A percentile compares a stretch with the other conserved stretches of the same genome.
Conservation (phyloP, 345 rosid species). For the Eucalyptus melliodora region DNA sequence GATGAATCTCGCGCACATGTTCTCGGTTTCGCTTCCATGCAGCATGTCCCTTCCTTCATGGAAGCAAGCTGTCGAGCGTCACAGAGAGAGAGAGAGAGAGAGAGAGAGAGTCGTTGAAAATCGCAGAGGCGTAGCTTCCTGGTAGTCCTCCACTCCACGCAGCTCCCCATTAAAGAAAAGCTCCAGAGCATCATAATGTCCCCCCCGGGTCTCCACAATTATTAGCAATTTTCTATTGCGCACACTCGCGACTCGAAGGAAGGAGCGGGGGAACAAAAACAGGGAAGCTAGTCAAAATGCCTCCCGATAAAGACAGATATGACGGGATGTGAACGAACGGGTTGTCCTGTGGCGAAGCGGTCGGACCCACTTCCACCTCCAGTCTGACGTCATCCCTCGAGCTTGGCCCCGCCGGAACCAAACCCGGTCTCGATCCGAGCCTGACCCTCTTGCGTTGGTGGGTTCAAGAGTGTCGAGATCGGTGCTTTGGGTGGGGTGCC, state of each 20-base stretch:
- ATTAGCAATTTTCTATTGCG: neutral
- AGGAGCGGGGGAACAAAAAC: too few species aligned
- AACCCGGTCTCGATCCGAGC: neutral
- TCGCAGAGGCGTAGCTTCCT: conserved; percentile 9
- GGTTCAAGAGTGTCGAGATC: neutral
- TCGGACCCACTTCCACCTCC: neutral
- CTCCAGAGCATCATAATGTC: neutral
- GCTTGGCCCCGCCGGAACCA: neutral
- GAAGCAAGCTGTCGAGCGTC: neutral
- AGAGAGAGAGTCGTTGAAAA: neutral
- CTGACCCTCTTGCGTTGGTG: neutral
- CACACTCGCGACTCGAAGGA: neutral
- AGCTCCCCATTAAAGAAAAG: neutral
- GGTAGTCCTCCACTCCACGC: neutral
- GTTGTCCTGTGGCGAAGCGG: neutral
- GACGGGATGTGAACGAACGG: neutral
- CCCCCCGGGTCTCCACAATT: neutral
- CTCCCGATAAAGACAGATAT: neutral
- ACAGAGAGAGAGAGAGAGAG: neutral
- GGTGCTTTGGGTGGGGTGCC: neutral
- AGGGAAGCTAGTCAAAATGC: neutral
- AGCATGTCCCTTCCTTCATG: neutral
- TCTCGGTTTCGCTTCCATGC: neutral
- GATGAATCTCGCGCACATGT: neutral
- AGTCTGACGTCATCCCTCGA: neutral